Evolutionary conservation across 2,329 filamentous ascomycete genomes (phyloP).

Genomic region (Calonectria pseudoturangicola): DNA sequence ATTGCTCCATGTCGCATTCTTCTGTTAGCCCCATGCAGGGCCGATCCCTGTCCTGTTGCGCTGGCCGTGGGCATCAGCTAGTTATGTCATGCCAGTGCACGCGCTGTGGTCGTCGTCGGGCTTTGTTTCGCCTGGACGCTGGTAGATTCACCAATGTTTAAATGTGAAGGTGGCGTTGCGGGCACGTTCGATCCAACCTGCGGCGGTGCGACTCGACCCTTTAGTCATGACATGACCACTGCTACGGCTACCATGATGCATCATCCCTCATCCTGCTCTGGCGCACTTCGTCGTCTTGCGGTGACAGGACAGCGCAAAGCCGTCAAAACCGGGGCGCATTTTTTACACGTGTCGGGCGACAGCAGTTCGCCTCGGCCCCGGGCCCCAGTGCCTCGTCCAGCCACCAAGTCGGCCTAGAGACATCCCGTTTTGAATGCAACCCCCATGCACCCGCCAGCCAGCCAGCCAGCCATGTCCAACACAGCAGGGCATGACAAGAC

Average conservation of each 20-base stretch:
- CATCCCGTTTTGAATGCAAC: not conserved
- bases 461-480: not conserved
- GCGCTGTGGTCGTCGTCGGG: not conserved
- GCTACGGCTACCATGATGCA: not conserved
- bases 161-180: not conserved
- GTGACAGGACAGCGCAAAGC: not conserved
- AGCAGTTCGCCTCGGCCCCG: conserved; percentile 36
- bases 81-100: not conserved
- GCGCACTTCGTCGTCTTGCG: not conserved
- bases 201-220: not conserved
- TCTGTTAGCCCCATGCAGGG: conserved; percentile 12
- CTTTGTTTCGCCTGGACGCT: conserved; percentile 19
- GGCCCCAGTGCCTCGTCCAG: not conserved
- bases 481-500: not conserved
- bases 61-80: conserved; percentile 7
- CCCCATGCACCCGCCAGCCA: not conserved
- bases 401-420: not conserved
- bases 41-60: conserved; percentile 16
- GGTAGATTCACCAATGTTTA: conserved; percentile 9
- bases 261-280: not conserved
- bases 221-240: not conserved
- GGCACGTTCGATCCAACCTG: not conserved
- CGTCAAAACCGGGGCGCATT: not conserved
- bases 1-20: conserved; percentile 19
- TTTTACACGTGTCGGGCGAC: conserved; percentile 34